phyloP scores from a whole-genome alignment of 2,329 filamentous ascomycete genomes.

The Dothidotthia symphoricarpi region DNA sequence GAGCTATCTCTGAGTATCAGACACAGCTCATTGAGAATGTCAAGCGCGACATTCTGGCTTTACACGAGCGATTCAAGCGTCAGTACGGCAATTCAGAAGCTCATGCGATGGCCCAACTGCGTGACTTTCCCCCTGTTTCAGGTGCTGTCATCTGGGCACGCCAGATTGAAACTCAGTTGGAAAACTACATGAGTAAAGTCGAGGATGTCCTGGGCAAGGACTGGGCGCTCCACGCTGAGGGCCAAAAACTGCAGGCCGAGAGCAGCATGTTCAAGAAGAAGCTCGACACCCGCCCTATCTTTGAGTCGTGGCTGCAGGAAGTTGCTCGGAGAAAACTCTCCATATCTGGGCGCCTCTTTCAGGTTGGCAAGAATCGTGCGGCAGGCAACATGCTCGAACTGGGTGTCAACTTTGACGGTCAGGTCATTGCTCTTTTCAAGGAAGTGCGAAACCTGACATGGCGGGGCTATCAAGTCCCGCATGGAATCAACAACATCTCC shows the following conservation, averaged over 20 bases:
- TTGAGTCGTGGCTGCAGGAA: constrained; percentile 91
- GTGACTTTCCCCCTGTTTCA: constrained; percentile 91
- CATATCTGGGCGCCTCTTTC: constrained; percentile 89
- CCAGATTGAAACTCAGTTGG: constrained; percentile 93
- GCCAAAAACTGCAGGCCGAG: constrained; percentile 88
- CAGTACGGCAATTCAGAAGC: constrained; percentile 98
- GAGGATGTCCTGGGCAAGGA: constrained; percentile 93
- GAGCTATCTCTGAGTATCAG: constrained; percentile 97
- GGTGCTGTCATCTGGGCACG: constrained; percentile 97
- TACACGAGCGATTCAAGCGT: constrained; percentile 97
- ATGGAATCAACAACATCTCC: constrained; percentile 90
- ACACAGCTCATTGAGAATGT: constrained; percentile 97
- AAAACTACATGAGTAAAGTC: constrained; percentile 98
- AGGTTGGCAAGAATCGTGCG: constrained; percentile 83
- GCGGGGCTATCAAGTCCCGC: constrained; percentile 92
- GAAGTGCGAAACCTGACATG: constrained; percentile 94
- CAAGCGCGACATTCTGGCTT: constrained; percentile 86
- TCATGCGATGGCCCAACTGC: constrained; percentile 95
- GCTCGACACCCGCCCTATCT: constrained; percentile 89
- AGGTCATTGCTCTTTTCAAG: constrained; percentile 97
- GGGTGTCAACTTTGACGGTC: constrained; percentile 91
- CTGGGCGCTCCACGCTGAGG: constrained; percentile 92
- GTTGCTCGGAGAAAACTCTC: constrained; percentile 85
- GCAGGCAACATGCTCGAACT: constrained; percentile 86
- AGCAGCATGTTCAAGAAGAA: constrained; percentile 94